phyloP scores from a whole-genome alignment of 768 basidiomycete genomes.

The Erythrobasidium yunnanense region DNA sequence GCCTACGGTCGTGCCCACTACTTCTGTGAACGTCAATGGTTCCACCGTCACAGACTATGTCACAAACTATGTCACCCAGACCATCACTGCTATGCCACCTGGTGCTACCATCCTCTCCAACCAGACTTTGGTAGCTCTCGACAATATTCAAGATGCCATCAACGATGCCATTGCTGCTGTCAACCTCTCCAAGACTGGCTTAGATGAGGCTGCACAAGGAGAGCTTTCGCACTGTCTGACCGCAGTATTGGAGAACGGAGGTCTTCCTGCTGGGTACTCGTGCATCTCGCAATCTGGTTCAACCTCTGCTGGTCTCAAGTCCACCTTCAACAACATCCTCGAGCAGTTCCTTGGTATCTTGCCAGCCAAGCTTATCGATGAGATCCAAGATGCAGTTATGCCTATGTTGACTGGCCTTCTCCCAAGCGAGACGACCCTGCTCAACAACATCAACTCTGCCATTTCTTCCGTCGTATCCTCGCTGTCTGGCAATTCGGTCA shows the following conservation, averaged over 20 bases:
- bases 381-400: slow-evolving; percentile 32
- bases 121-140: slow-evolving; percentile 18
- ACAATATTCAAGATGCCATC: slow-evolving; percentile 28
- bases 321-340: slow-evolving; percentile 32
- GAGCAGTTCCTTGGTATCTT: slow-evolving; percentile 37
- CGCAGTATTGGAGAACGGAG: slow-evolving; percentile 29
- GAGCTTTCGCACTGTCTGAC: slow-evolving; percentile 30
- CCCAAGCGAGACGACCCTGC: slow-evolving; percentile 30
- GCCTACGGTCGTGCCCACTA: slow-evolving; percentile 3
- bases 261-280: slow-evolving; percentile 33
- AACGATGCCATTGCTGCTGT: slow-evolving; percentile 32
- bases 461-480: slow-evolving; percentile 34
- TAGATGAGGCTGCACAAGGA: slow-evolving; percentile 26
- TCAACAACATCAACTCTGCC: slow-evolving; percentile 21
- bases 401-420: slow-evolving; percentile 34
- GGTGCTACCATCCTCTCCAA: slow-evolving; percentile 25
- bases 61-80: neutral
- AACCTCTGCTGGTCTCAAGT: slow-evolving; percentile 26
- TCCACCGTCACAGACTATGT: slow-evolving; percentile 12
- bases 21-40: slow-evolving; percentile 1
- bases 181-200: slow-evolving; percentile 29
- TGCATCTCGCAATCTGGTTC: slow-evolving; percentile 31
- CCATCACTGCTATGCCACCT: slow-evolving; percentile 22
- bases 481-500: slow-evolving; percentile 31
- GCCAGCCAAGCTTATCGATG: slow-evolving; percentile 33